phyloP scores from a whole-genome alignment of 2,329 filamentous ascomycete genomes.

The Phaeomoniella chlamydospora region DNA sequence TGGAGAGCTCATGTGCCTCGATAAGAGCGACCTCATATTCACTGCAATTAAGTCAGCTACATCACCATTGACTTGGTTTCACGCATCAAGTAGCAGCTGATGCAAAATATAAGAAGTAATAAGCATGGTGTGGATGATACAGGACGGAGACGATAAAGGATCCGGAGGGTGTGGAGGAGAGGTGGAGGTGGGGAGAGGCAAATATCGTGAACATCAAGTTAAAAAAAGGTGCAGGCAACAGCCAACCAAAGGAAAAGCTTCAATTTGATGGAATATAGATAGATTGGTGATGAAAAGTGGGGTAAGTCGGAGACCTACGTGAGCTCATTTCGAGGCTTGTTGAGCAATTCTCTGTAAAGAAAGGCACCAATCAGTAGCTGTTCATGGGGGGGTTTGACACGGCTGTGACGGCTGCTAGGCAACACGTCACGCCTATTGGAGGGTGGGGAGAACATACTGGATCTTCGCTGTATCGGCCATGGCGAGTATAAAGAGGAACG shows the following conservation, averaged over 20 bases:
- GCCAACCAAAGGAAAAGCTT: background rate
- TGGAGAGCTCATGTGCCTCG: slow-evolving; percentile 67
- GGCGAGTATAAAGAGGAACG: slow-evolving; percentile 12
- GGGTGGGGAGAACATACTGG: slow-evolving; percentile 37
- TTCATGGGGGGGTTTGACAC: background rate
- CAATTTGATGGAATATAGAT: slow-evolving; percentile 4
- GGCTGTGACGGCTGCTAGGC: background rate
- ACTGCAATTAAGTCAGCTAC: slow-evolving; percentile 26
- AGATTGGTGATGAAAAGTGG: slow-evolving; percentile 5
- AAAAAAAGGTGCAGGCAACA: background rate
- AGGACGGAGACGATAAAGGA: slow-evolving; percentile 4
- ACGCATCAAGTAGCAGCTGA: background rate
- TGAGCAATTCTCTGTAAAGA: slow-evolving; percentile 60
- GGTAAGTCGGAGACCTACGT: slow-evolving; percentile 47
- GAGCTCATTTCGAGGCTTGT: slow-evolving; percentile 78
- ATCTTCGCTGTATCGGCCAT: slow-evolving; percentile 56
- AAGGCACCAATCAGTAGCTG: slow-evolving; percentile 1
- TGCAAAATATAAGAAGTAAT: background rate
- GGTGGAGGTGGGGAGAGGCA: slow-evolving; percentile 1
- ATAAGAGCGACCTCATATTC: slow-evolving; percentile 81
- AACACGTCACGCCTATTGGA: slow-evolving; percentile 5
- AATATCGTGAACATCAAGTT: slow-evolving; percentile 1
- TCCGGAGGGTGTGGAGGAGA: slow-evolving; percentile 5
- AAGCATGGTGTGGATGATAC: slow-evolving; percentile 2
- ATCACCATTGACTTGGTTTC: background rate